A percentile compares a stretch with the other conserved stretches of the same genome.
phyloP scores from a whole-genome alignment of 441 rosid species.

The Kokia cookei region DNA sequence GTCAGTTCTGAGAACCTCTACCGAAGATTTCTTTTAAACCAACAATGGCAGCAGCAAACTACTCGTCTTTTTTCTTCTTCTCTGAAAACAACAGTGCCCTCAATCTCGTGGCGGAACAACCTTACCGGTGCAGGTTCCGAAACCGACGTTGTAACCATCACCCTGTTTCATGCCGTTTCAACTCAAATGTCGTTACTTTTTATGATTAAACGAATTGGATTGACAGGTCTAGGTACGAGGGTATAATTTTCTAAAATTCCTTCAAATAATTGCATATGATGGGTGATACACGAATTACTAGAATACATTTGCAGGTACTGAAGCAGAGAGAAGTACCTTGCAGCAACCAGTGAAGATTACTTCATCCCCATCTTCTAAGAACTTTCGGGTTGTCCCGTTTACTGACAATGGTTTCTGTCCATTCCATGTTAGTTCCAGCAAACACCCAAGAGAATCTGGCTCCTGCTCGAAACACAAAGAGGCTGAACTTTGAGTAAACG shows the following conservation, averaged over 20 bases:
- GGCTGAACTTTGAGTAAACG: background rate
- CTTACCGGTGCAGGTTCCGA: conserved; percentile 82
- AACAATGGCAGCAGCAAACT: background rate
- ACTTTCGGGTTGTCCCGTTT: conserved; percentile 54
- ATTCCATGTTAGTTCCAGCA: conserved; percentile 90
- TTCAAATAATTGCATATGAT: background rate
- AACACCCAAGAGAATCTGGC: conserved; percentile 80
- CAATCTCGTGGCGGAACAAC: conserved; percentile 47
- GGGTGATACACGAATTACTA: background rate
- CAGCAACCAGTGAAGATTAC: conserved; percentile 66
- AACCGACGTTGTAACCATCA: conserved; percentile 74
- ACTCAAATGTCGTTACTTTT: background rate
- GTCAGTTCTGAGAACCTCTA: background rate
- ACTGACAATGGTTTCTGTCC: conserved; percentile 69
- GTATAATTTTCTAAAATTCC: background rate
- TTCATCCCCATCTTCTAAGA: conserved; percentile 92
- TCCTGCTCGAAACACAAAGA: conserved; percentile 39
- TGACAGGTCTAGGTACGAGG: too few species aligned
- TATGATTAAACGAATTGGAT: too few species aligned
- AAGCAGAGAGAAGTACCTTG: conserved; percentile 40
- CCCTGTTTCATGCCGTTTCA: conserved; percentile 43
- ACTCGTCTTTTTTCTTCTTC: background rate
- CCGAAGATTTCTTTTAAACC: background rate
- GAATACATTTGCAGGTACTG: background rate
- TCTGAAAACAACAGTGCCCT: background rate